Percentiles rank a stretch among this genome's conserved stretches.
Conservation (phyloP, 805 yeast species). For the Starmerella etchellsii region DNA sequence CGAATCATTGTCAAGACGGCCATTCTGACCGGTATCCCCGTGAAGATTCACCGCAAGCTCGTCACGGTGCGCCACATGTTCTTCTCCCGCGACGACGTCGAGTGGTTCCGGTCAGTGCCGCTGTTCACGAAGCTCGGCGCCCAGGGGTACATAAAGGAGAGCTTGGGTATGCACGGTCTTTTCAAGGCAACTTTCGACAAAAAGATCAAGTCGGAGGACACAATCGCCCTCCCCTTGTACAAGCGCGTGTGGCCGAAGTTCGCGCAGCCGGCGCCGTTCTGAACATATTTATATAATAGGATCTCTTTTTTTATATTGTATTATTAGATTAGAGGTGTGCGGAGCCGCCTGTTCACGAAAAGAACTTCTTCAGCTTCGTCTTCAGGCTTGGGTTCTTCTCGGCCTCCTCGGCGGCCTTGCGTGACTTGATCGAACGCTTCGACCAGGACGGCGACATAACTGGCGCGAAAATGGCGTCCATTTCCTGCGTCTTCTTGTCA, state of each 20-base stretch:
- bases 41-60: slow-evolving; percentile 83
- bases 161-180: slow-evolving; percentile 96
- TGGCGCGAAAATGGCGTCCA: slow-evolving; percentile 21
- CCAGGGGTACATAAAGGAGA: slow-evolving; percentile 85
- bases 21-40: slow-evolving; percentile 84
- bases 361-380: slow-evolving; percentile 20
- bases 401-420: slow-evolving; percentile 5
- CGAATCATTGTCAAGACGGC: slow-evolving; percentile 80
- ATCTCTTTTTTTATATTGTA: not conserved
- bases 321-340: not conserved
- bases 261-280: slow-evolving; percentile 3
- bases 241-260: slow-evolving; percentile 79
- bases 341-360: slow-evolving; percentile 3
- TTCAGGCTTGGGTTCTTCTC: slow-evolving; percentile 11
- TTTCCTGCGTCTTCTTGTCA: slow-evolving; percentile 15
- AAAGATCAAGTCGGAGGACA: slow-evolving; percentile 79
- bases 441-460: slow-evolving; percentile 25
- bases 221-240: slow-evolving; percentile 84
- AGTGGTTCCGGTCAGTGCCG: slow-evolving; percentile 82
- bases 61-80: slow-evolving; percentile 96
- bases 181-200: slow-evolving; percentile 93
- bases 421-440: slow-evolving; percentile 6
- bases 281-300: not conserved
- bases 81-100: slow-evolving; percentile 79
- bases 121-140: slow-evolving; percentile 86